Evolutionary conservation across 768 basidiomycete genomes (phyloP), one percentile per base, ranked within the genome.

Genomic region (Hortiboletus flavorubellus): DNA sequence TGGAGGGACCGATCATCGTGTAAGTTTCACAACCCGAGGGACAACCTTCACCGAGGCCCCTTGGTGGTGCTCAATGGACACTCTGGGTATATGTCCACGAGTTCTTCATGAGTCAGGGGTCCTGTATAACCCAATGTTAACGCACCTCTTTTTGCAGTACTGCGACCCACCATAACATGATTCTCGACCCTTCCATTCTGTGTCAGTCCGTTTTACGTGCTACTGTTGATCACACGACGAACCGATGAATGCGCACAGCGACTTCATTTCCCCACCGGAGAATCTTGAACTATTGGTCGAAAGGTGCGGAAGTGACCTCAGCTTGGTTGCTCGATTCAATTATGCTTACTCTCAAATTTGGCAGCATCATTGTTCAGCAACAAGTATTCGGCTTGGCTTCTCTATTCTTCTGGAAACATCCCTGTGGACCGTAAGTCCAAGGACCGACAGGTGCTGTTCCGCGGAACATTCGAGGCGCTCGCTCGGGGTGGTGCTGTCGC

Each of bases 361-460:
- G 51, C 34, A 87, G 89, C 88, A 23, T 80, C 83, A 45, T 76
- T 99, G 43, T 98, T 96, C 69, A 80, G 75, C 16, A 88, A 97
- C 68, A 91, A 91, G 3, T 70, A 84, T 10, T 75, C 87, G 53
- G 79, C 80, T 29, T 86, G 83, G 59, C 80, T 98, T 55, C 78
- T 98, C 9, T 81, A 82, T 50, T 89, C 89, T 57, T 89, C 96
- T 2, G 95, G 97, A n/a, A 97, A 97, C 71, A 95, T 99, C 60
- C 94, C 96, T 23, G 96, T 98, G 35, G 95, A 97, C 71, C 84
- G 97, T 56, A 94, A 91, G 75, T 91, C 83, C 57, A 93, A 92
- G 75, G 94, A 99, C 73, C 87, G 93, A 52, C 89, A 89, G 64
- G 80, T 83, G 18, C 77, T 98, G 16, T 95, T 97, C 75, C 82